Base-by-base conservation (phyloP, 2,329 filamentous ascomycete genomes). In the Pseudogymnoascus sp. region DNA sequence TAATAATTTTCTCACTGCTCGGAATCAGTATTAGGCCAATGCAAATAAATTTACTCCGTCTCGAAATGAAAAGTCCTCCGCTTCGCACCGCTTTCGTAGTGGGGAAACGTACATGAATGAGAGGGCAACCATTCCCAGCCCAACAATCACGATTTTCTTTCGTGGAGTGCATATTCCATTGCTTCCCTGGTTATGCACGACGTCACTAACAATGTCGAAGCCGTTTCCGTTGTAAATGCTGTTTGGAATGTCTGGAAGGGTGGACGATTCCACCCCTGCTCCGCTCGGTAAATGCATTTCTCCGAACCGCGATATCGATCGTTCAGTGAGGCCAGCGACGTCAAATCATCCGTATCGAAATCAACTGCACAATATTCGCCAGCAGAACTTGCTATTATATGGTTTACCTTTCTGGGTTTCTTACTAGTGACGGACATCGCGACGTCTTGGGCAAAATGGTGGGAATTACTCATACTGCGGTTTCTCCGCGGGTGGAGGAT, bases 81-180 rank as follows among this genome's bases (percentile, higher is more conserved):
- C 6, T 40, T 33, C 22, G 7, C 19, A 31, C 35, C 19, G 8
- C 35, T 4, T 6, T 19, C 43, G 12, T 46, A 60, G 24, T 24
- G n/a, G 41, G 19, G 33, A 11, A 59, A 80, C 88, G 81, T 77
- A 93, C 89, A 96, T 91, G 74, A 96, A 93, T 43, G 89, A 87
- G 68, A 95, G 89, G 40, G 89, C 91, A 50, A 96, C 92, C 93
- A 97, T 97, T 2, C 92, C 92, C 76, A 96, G 76, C 8, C 92
- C 92, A 40, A 96, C 90, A 38, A 96, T 86, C 2, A 96, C 91
- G 37, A 96, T 77, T 71, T 82, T 86, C 74, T 90, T 91, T 66
- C 84, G 50, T 56, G 28, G 50, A 6, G n/a, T 11, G 10, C 50
- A 56, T 78, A 65, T 26, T 26, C 28, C 50, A 56, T 22, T 22